Percentiles rank a stretch among this genome's conserved stretches.
phyloP scores from a whole-genome alignment of 192 early-diverging fungal genomes.

The Mortierella hygrophila region DNA sequence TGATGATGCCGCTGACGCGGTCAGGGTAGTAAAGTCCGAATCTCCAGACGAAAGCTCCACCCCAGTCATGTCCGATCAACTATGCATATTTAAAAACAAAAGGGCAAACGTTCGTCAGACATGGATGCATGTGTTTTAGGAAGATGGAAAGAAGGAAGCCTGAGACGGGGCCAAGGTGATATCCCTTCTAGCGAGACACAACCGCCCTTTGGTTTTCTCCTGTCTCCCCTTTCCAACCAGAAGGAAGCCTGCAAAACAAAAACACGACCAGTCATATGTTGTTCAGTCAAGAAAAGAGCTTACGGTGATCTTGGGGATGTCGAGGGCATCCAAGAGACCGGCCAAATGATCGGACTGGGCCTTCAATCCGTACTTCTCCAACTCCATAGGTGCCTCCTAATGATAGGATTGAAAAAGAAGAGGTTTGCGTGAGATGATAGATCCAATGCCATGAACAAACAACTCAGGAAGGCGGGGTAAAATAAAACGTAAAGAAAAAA shows the following conservation, averaged over 20 bases:
- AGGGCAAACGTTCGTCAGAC: not conserved
- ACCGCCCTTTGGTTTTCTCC: too few species aligned
- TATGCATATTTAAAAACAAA: not conserved
- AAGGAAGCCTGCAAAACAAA: not conserved
- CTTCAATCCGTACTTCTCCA: constrained; percentile 66
- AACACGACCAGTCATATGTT: not conserved
- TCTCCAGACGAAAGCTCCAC: constrained; percentile 51
- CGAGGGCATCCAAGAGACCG: constrained; percentile 69
- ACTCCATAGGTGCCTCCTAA: constrained; percentile 55
- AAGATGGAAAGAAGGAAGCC: too few species aligned
- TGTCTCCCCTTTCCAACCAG: too few species aligned
- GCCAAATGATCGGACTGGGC: constrained; percentile 65
- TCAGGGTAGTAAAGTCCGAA: constrained; percentile 44
- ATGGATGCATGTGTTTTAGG: too few species aligned
- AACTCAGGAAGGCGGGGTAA: not conserved
- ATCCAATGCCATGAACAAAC: constrained; percentile 5
- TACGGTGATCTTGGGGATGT: constrained; percentile 61
- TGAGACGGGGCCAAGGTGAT: too few species aligned
- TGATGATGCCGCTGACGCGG: constrained; percentile 44
- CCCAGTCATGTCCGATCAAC: constrained; percentile 54
- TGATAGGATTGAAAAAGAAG: not conserved
- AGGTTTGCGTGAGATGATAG: not conserved
- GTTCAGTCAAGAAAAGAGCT: not conserved
- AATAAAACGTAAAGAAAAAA: not conserved
- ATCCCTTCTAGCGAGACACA: not conserved